Evolutionary conservation across 176 grass and related monocot genomes (phyloP), one percentile per base, ranked within the genome.

Genomic region (Eleusine coracana): DNA sequence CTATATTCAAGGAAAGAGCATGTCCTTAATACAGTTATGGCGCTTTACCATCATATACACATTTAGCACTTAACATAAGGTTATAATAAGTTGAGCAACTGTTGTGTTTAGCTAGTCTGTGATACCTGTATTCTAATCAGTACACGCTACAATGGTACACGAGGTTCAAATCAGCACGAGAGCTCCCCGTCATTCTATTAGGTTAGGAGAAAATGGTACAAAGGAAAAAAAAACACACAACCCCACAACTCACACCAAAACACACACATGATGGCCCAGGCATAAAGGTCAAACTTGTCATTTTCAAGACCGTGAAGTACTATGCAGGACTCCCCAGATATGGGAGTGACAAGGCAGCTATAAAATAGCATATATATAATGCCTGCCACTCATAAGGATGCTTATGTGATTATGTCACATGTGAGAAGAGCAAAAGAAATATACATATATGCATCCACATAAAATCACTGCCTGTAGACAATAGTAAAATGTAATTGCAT

Each of bases 1-100:
- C 63, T 74, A 77, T 77, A 38, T 37, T 18, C 10, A 85, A 84
- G 27, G 10, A 77, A 61, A 70, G 12, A 80, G 38, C 45, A 52
- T 40, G 16, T 55, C 56, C 75, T 73, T 11, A 20, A 15, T 64
- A 72, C 1, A 27, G 10, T 46, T 46, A 37, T 23, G 52, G 50
- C 44, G 14, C 25, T 23, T 27, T 54, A 75, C 42, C 50, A 76
- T 86, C 60, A 73, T 48, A 75, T 3, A 46, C 11, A 21, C 58
- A 13, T 41, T 71, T 34, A n/a, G 46, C 60, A 59, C 46, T 2
- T 42, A 63, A 79, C 16, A 16, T 31, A 27, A 31, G 20, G 5
- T 56, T 56, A 80, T 54, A 69, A 69, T 70, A 23, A 3, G 0
- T n/a, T 36, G 36, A 62, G 27, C 10, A 10, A n/a, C 8, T 68